Evolutionary conservation across 768 basidiomycete species (phyloP), one percentile per base, ranked within the genome.

Genomic region (Leccinellum rugosiceps): DNA sequence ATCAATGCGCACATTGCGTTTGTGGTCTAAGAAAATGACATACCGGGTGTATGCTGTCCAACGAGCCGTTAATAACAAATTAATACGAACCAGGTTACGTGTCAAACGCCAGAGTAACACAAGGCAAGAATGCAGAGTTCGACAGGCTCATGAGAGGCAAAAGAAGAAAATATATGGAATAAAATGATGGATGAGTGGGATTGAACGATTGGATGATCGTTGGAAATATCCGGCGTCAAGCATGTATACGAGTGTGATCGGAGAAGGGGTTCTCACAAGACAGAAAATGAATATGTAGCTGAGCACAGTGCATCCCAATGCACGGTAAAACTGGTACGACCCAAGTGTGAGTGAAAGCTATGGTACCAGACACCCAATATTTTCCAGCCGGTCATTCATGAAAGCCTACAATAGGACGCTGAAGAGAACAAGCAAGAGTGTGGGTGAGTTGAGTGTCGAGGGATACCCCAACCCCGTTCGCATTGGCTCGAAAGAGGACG

Each of bases 31-130:
- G 11, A 11, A 14, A 14, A 47, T 31, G 45, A 59, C 64, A 38
- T 52, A 66, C 63, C 57, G n/a, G 17, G 41, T 28, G 48, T 45
- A 44, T 57, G 23, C 32, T 43, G 21, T 52, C 47, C 10, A 45
- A 46, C 2, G 34, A 51, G 50, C 41, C 45, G 45, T 50, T 57
- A 55, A 50, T 52, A 43, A 50, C 38, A 23, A 35, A 34, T 50
- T 44, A 56, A 32, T 51, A 50, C 50, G 48, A 38, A 19, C 28
- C 25, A 35, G 54, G 46, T 44, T 35, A 50, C n/a, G 34, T 44
- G 25, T 45, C 54, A 34, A 25, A 35, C 32, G 9, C 19, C 52
- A 49, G 14, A 48, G 25, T 51, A 53, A 34, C 31, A 51, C 45
- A 35, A 43, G 48, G 26, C 28, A 32, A 7, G 31, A 26, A 35